Evolutionary conservation across 345 rosid genomes (phyloP), one percentile per base, ranked within the genome.

Genomic region (Lumnitzera littorea): DNA sequence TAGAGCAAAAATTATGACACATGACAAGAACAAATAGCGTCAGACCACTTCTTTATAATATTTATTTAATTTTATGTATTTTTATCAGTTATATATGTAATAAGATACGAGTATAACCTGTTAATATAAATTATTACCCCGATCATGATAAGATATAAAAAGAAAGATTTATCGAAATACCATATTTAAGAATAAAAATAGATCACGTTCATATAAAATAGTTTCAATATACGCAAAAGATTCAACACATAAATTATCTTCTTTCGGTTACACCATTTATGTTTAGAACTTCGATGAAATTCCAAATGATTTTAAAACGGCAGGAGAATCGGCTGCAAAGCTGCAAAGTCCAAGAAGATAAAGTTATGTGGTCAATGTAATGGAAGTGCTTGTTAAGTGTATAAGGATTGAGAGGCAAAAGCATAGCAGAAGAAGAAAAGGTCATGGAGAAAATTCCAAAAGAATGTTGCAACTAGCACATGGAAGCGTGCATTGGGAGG

Each of bases 401-500:
- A 72, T 53, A 64, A 16, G 55, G 48, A 55, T 64, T 69, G 63
- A 63, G 58, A 48, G 70, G 67, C 65, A 70, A 74, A 77, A 48
- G 48, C 36, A 41, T 27, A 77, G 57, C 67, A 77, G 75, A 68
- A 66, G 72, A 67, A 78, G 29, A 76, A 78, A 73, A 69, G 68
- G 75, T 61, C 43, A 25, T 3, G 49, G 61, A 67, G 73, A 82
- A 77, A 67, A 68, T 41, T 77, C 80, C 92, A 81, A 85, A 58
- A 73, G 77, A 74, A 77, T 62, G 80, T 78, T 72, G 82, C 72
- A 66, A 67, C 62, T 75, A 80, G 90, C 88, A 68, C 78, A 76
- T 90, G 91, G 91, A 87, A 78, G 84, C 81, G 82, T 67, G 66
- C 80, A 87, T 72, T 91, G 87, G 89, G 86, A 78, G 76, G 84